phyloP scores from a whole-genome alignment of 306 rosid genomes.

The Pachyrhizus erosus region DNA sequence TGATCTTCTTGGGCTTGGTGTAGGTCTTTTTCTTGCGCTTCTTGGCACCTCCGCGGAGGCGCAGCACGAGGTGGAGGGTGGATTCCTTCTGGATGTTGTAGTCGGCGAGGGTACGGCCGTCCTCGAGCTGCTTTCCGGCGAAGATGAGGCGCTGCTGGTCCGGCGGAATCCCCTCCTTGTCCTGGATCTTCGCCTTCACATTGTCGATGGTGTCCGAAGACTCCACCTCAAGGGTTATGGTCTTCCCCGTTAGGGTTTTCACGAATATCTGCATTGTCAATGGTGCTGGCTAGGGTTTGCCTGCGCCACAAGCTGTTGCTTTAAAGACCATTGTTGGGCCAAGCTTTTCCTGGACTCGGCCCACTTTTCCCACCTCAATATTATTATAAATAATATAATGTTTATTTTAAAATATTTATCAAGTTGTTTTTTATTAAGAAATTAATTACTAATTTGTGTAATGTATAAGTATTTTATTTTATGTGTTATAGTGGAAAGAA shows the following conservation, averaged over 20 bases:
- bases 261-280: background rate
- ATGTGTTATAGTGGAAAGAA: too few species aligned
- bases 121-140: background rate
- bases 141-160: conserved; percentile 3
- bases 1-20: conserved; percentile 3
- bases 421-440: too few species aligned
- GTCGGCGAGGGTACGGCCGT: background rate
- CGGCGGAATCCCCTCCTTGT: conserved; percentile 1
- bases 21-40: background rate
- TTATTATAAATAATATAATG: too few species aligned
- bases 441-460: too few species aligned
- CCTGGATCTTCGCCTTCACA: background rate
- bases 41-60: background rate
- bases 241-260: conserved; percentile 10
- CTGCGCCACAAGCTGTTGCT: too few species aligned
- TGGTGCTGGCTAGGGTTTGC: too few species aligned
- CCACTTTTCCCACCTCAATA: too few species aligned
- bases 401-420: too few species aligned
- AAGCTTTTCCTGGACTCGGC: too few species aligned
- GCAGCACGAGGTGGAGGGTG: background rate
- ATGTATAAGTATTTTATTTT: too few species aligned
- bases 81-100: conserved; percentile 14
- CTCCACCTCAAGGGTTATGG: background rate
- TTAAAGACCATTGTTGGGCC: too few species aligned
- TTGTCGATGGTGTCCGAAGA: conserved; percentile 1